Evolutionary conservation across 108 stramenopile species (phyloP).

Genomic region (Skeletonema potamos): DNA sequence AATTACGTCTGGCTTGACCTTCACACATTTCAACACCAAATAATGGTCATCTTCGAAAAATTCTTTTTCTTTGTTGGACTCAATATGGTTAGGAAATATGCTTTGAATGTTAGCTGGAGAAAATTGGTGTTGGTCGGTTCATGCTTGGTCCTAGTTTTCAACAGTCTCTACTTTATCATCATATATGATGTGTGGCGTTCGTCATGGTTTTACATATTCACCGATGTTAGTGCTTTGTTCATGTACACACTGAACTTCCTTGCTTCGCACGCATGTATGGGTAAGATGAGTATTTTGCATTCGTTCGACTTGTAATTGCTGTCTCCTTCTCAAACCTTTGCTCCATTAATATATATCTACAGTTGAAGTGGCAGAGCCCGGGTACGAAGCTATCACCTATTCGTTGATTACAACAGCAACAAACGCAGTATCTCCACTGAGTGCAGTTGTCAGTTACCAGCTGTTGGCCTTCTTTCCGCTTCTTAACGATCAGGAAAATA

Average conservation of each 20-base stretch:
- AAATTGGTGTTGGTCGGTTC: conserved; percentile 40
- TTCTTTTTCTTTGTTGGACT: conserved; percentile 45
- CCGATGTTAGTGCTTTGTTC: conserved; percentile 44
- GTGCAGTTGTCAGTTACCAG: conserved; percentile 47
- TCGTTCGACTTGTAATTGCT: not conserved
- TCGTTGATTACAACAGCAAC: conserved; percentile 45
- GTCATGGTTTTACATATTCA: conserved; percentile 47
- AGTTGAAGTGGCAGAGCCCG: conserved; percentile 49
- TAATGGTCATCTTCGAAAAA: conserved; percentile 47
- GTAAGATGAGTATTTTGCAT: too few relatives aligned
- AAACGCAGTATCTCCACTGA: conserved; percentile 44
- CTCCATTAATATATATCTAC: not conserved
- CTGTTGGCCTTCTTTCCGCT: conserved; percentile 46
- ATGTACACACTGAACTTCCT: conserved; percentile 52
- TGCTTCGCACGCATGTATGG: conserved; percentile 37
- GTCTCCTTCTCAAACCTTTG: not conserved
- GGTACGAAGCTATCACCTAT: conserved; percentile 49
- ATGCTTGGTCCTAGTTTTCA: conserved; percentile 26
- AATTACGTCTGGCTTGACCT: conserved; percentile 50
- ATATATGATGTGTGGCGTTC: conserved; percentile 38
- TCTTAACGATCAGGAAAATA: conserved; percentile 36
- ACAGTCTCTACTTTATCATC: conserved; percentile 41
- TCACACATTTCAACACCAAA: conserved; percentile 45
- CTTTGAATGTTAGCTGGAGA: conserved; percentile 37
- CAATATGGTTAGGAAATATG: conserved; percentile 37